Conservation (phyloP, 148 eudicot genomes). For the Silene uniflora region DNA sequence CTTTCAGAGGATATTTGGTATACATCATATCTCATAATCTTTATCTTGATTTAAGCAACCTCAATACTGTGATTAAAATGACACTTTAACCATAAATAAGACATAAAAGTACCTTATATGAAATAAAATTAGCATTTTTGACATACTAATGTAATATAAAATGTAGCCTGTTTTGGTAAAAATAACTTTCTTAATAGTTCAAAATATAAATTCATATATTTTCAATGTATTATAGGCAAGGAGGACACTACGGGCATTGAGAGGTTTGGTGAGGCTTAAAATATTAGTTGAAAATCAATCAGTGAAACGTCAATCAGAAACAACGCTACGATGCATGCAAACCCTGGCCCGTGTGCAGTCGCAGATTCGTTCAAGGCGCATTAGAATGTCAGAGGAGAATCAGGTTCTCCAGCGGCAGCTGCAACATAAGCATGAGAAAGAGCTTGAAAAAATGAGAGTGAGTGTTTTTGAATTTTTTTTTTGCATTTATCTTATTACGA, state of each 20-base stretch:
- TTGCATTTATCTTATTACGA: too few relatives aligned
- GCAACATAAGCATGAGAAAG: slow-evolving; percentile 69
- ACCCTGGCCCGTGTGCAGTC: slow-evolving; percentile 80
- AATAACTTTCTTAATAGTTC: too few relatives aligned
- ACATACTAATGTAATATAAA: not conserved
- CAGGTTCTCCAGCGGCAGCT: slow-evolving; percentile 76
- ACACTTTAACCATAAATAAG: too few relatives aligned
- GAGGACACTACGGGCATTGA: slow-evolving; percentile 72
- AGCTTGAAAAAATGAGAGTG: slow-evolving; percentile 56
- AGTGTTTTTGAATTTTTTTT: slow-evolving; percentile 21
- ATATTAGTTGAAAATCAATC: slow-evolving; percentile 71
- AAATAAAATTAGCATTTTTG: too few relatives aligned
- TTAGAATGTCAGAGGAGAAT: slow-evolving; percentile 73
- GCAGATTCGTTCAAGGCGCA: slow-evolving; percentile 68
- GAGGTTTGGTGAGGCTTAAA: slow-evolving; percentile 84
- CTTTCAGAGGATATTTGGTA: slow-evolving; percentile 81
- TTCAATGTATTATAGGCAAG: slow-evolving; percentile 50
- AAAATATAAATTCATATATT: not conserved
- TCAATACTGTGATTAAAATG: too few relatives aligned
- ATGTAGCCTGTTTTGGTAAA: not conserved
- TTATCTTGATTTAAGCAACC: too few relatives aligned
- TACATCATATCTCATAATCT: not conserved
- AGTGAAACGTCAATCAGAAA: slow-evolving; percentile 73
- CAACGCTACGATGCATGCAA: slow-evolving; percentile 82
- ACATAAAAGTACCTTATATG: too few relatives aligned